Percentiles rank a stretch among this genome's conserved stretches.
phyloP scores from a whole-genome alignment of 306 rosid genomes.

The Inga leiocalycina region DNA sequence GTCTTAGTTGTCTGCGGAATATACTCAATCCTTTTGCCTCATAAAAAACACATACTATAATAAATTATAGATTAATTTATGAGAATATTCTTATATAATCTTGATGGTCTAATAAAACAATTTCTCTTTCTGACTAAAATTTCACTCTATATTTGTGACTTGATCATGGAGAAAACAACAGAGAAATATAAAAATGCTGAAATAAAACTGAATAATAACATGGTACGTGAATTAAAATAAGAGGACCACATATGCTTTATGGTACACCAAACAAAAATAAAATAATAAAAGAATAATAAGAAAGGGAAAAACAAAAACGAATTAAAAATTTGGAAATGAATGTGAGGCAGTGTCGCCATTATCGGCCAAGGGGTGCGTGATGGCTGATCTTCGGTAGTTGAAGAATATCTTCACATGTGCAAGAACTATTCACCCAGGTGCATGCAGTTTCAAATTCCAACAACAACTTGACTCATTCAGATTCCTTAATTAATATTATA shows the following conservation, averaged over 20 bases:
- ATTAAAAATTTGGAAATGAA: not conserved
- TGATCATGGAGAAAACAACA: not conserved
- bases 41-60: not conserved
- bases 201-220: not conserved
- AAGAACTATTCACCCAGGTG: not conserved
- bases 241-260: not conserved
- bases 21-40: not conserved
- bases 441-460: not conserved
- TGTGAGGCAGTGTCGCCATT: not conserved
- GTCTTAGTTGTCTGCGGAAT: not conserved
- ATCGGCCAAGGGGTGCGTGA: not conserved
- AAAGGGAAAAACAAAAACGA: not conserved
- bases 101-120: not conserved
- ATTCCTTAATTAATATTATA: not conserved
- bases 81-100: not conserved
- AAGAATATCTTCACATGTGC: slow-evolving; percentile 2
- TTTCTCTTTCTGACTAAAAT: not conserved
- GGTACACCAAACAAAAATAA: not conserved
- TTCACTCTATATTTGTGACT: not conserved
- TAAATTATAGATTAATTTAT: not conserved
- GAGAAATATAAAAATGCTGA: not conserved
- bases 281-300: not conserved
- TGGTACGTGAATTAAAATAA: not conserved
- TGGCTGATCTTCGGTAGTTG: not conserved
- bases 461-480: not conserved